Base-by-base conservation (phyloP, 2,329 filamentous ascomycete genomes). In the Hypoxylon sp. region DNA sequence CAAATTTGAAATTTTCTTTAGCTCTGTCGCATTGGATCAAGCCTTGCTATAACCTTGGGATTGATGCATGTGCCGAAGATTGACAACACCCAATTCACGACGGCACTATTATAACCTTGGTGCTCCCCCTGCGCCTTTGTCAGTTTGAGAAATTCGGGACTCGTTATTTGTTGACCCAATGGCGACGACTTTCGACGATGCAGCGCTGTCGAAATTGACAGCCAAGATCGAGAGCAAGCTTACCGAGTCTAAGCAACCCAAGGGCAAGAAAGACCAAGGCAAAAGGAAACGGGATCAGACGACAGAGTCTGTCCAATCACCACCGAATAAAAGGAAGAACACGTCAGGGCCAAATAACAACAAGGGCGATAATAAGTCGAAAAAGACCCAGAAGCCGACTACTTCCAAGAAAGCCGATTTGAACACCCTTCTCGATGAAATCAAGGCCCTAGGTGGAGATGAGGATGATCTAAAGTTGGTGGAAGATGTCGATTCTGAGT, bases 391-490 rank as follows among this genome's bases (percentile, higher is more conserved):
- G 21, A 59, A 63, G 45, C 19, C 50, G 7, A 7, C 55, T 30
- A 50, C 51, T 25, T 34, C 62, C n/a, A 49, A 62, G 23, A 69
- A 75, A 23, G 75, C 74, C 46, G 79, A 81, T 32, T 64, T 64
- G 41, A 73, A 69, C 28, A 75, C 78, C 11, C 80, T 91, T 3
- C 79, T 91, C 6, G 84, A 87, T 61, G 90, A 91, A 74, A 91
- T 91, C 67, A 82, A 84, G 69, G 87, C 87, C 13, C 80, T 92
- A 1, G 90, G 89, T 2, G 90, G 90, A 13, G 88, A 90, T 58
- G 87, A 91, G 76, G 83, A 87, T 45, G 90, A 91, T 69, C 76
- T 90, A 46, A 85, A 87, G 36, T 83, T 91, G 34, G 84, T 91
- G 58, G 85, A 83, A 45, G 87, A 85, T 64, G 79, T 85, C 5